These are phyloP conservation scores for Botrytis byssoidea DNA, from an alignment of 2,329 filamentous ascomycete species.

Conservation along the genomic window DNA sequence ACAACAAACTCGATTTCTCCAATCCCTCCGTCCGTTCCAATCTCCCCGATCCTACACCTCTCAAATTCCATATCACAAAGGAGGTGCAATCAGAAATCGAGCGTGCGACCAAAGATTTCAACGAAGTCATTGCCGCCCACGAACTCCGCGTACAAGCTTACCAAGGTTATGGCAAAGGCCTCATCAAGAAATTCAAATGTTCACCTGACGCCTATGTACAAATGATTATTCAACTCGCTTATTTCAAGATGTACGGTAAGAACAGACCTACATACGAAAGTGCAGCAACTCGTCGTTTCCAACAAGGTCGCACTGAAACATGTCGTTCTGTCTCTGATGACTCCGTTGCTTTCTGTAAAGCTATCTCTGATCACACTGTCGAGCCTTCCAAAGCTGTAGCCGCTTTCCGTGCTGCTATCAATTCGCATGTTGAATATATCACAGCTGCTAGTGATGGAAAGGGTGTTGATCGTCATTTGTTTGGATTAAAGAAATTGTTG, in stretches of 20 bases:
- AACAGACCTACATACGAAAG: constrained; percentile 98
- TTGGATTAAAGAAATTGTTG: constrained; percentile 90
- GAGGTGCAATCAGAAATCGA: constrained; percentile 76
- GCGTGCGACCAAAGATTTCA: constrained; percentile 75
- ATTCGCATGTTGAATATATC: constrained; percentile 87
- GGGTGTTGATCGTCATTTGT: constrained; percentile 95
- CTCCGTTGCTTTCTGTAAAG: constrained; percentile 82
- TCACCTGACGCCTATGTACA: constrained; percentile 97
- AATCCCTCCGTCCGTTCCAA: constrained; percentile 74
- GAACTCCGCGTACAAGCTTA: constrained; percentile 93
- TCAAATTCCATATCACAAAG: constrained; percentile 76
- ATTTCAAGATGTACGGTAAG: constrained; percentile 98
- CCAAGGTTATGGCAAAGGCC: constrained; percentile 94
- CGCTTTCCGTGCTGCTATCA: constrained; percentile 78
- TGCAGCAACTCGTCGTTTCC: constrained; percentile 90
- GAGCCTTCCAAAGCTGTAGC: constrained; percentile 65
- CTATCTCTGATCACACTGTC: constrained; percentile 70
- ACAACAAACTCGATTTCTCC: constrained; percentile 89
- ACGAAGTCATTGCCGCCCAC: constrained; percentile 77
- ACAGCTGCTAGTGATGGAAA: constrained; percentile 84
- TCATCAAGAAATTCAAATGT: constrained; percentile 99
- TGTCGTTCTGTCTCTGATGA: constrained; percentile 91
- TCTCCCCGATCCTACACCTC: constrained; percentile 73
- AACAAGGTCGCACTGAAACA: constrained; percentile 93
- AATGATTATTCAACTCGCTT: constrained; percentile 97